phyloP scores from a whole-genome alignment of 306 rosid species.

The Hippophae gyantsensis region DNA sequence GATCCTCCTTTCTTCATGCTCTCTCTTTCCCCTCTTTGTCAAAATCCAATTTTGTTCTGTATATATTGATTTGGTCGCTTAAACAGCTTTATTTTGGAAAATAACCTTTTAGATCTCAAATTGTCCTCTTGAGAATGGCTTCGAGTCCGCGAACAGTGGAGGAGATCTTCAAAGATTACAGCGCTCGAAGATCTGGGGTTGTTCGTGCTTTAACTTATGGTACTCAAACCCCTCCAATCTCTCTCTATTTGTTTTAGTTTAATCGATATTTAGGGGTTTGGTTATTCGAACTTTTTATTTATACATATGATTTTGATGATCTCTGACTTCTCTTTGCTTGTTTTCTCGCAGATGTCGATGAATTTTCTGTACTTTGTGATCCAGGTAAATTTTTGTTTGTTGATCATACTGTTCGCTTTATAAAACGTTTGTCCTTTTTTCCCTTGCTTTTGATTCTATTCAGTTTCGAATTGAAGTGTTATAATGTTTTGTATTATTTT shows the following conservation, averaged over 20 bases:
- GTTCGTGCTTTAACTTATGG: conserved; percentile 83
- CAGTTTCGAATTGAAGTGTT: no score
- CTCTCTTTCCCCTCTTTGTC: no score
- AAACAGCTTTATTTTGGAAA: no score
- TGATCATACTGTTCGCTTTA: conserved; percentile 23
- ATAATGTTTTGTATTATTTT: no score
- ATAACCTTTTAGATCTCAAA: conserved; percentile 34
- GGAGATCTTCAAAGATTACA: conserved; percentile 89
- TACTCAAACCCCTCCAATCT: conserved; percentile 3
- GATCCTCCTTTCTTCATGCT: no score
- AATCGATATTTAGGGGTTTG: background rate
- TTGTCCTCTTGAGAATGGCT: conserved; percentile 60
- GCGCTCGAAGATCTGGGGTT: conserved; percentile 64
- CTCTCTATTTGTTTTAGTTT: conserved; percentile 5
- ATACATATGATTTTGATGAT: background rate
- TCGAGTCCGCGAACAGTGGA: conserved; percentile 79
- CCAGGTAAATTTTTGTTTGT: conserved; percentile 49
- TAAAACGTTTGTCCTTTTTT: background rate
- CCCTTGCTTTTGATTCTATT: background rate
- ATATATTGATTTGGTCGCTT: no score
- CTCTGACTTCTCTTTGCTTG: conserved; percentile 11
- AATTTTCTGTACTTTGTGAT: conserved; percentile 77
- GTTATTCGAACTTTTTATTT: no score
- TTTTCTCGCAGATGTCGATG: conserved; percentile 70
- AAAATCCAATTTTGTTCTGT: no score